These are phyloP conservation scores for Lachancea lanzarotensis DNA, from an alignment of 805 yeast species.

Conservation along the genomic window DNA sequence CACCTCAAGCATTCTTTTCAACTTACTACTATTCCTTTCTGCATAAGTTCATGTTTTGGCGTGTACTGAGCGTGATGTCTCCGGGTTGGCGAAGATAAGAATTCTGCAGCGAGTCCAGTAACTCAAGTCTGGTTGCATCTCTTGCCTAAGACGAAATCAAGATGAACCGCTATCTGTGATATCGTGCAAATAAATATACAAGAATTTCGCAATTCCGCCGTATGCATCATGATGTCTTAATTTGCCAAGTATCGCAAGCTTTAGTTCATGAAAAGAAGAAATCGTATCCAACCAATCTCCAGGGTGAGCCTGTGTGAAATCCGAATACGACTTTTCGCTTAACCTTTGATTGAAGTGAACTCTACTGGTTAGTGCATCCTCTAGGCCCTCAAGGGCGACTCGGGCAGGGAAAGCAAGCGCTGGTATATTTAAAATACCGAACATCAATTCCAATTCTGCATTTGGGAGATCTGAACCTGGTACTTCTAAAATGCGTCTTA, in stretches of 20 bases:
- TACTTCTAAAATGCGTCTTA: slow-evolving; percentile 14
- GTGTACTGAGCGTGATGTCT: too few relatives aligned
- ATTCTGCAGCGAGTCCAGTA: too few relatives aligned
- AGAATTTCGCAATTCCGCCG: slow-evolving; percentile 41
- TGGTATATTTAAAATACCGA: slow-evolving; percentile 23
- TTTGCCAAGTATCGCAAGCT: not conserved
- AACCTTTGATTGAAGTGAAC: slow-evolving; percentile 9
- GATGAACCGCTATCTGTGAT: slow-evolving; percentile 4
- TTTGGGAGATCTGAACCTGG: slow-evolving; percentile 10
- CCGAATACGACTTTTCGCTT: slow-evolving; percentile 17
- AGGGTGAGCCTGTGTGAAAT: slow-evolving; percentile 7
- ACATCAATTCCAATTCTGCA: slow-evolving; percentile 12
- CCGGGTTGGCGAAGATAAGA: too few relatives aligned
- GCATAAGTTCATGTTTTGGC: too few relatives aligned
- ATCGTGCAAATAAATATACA: slow-evolving; percentile 50
- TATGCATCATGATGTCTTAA: slow-evolving; percentile 34
- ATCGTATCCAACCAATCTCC: slow-evolving; percentile 1
- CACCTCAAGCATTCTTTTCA: not conserved
- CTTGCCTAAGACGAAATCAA: too few relatives aligned
- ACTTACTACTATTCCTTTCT: too few relatives aligned
- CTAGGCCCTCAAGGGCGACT: not conserved
- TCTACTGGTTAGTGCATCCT: not conserved
- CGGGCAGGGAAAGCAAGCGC: slow-evolving; percentile 18
- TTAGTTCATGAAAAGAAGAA: slow-evolving; percentile 4
- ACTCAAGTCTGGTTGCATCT: too few relatives aligned